Percentiles rank a stretch among this genome's conserved stretches.
Conservation (phyloP, 352 stramenopile genomes). For the Globisporangium middletonii region DNA sequence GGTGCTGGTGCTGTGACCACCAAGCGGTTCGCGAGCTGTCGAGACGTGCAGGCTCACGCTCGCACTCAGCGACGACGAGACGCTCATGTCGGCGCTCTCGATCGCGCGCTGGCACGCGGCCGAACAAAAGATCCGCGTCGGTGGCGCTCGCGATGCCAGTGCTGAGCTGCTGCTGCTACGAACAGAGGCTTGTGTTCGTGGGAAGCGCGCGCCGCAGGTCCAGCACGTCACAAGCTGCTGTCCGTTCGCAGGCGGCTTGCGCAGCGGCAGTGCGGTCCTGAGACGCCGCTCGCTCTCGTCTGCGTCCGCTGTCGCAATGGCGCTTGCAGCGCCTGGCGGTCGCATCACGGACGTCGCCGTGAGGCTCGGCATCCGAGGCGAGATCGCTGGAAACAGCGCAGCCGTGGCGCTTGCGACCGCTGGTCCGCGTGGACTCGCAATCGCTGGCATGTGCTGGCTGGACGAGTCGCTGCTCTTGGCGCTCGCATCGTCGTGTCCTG, state of each 20-base stretch:
- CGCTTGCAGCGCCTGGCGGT: background rate
- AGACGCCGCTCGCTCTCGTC: conserved; percentile 4
- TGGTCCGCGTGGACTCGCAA: conserved; percentile 4
- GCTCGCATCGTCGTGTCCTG: conserved; percentile 2
- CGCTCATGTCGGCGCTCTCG: conserved; percentile 33
- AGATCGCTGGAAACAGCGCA: conserved; percentile 23
- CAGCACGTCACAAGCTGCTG: conserved; percentile 47
- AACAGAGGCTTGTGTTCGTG: conserved; percentile 19
- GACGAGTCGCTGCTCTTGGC: background rate
- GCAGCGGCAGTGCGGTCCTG: conserved; percentile 14
- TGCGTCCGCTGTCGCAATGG: background rate
- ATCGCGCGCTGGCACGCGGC: conserved; percentile 29
- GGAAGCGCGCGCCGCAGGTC: conserved; percentile 56
- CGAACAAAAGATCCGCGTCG: conserved; percentile 34
- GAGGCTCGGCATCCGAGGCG: conserved; percentile 14
- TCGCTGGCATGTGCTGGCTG: background rate
- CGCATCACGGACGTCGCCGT: conserved; percentile 3
- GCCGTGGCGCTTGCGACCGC: background rate
- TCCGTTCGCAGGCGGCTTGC: conserved; percentile 23
- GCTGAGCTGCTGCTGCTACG: conserved; percentile 7
- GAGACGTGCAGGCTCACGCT: conserved; percentile 11
- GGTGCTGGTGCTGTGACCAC: background rate
- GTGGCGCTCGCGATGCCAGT: conserved; percentile 8
- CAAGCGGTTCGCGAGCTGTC: background rate
- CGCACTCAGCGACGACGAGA: conserved; percentile 27